A percentile compares a stretch with the other conserved stretches of the same genome.
phyloP scores from a whole-genome alignment of 1,139 yeast genomes.

The Suzukiozyma palmioleophila region DNA sequence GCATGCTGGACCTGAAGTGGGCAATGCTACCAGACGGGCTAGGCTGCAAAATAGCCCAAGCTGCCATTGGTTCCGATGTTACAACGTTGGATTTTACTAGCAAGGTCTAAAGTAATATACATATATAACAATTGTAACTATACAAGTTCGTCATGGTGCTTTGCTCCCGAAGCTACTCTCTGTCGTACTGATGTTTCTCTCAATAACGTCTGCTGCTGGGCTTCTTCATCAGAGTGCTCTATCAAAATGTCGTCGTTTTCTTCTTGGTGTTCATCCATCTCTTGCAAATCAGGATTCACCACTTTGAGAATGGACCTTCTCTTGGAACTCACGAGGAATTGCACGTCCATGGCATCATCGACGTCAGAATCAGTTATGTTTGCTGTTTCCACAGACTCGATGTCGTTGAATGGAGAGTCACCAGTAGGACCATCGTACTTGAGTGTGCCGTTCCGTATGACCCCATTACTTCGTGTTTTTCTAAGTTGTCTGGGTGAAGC shows the following conservation, averaged over 20 bases:
- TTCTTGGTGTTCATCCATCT: slow-evolving; percentile 3
- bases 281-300: slow-evolving; percentile 54
- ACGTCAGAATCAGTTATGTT: slow-evolving; percentile 19
- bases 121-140: too few species aligned
- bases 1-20: too few species aligned
- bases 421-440: slow-evolving; percentile 2
- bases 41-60: too few species aligned
- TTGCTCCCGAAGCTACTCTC: slow-evolving; percentile 28
- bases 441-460: slow-evolving; percentile 2
- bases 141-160: slow-evolving; percentile 4
- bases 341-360: slow-evolving; percentile 58
- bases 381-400: not conserved
- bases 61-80: too few species aligned
- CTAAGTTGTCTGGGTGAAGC: slow-evolving; percentile 1
- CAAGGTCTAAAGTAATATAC: too few species aligned
- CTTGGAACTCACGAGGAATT: slow-evolving; percentile 69
- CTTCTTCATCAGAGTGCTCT: slow-evolving; percentile 2
- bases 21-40: too few species aligned
- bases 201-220: slow-evolving; percentile 2
- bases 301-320: slow-evolving; percentile 60
- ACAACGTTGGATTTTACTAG: too few species aligned
- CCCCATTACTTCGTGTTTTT: not conserved
- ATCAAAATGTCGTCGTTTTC: slow-evolving; percentile 4
- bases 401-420: slow-evolving; percentile 3
- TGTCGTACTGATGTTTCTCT: slow-evolving; percentile 16